phyloP scores from a whole-genome alignment of 345 rosid species.

The Fremontodendron californicum region DNA sequence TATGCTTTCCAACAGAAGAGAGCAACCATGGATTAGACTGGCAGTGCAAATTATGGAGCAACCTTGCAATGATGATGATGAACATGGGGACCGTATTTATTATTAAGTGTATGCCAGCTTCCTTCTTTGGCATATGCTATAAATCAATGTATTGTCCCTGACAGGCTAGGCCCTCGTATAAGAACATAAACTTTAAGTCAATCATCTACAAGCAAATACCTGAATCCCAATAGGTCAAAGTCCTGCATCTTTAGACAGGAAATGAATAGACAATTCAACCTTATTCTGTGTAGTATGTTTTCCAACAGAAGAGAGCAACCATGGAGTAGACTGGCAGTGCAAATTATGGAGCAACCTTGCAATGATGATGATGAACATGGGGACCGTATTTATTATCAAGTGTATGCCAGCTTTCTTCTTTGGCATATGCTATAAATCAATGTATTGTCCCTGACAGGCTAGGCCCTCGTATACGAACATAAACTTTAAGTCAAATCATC shows the following conservation, averaged over 20 bases:
- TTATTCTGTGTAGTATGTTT: neutral
- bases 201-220: constrained; percentile 44
- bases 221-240: too few species aligned
- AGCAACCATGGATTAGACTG: neutral
- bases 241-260: neutral
- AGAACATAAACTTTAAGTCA: too few species aligned
- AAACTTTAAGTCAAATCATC: too few species aligned
- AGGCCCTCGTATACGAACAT: too few species aligned
- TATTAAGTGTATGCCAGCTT: neutral
- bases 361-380: neutral
- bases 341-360: neutral
- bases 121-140: too few species aligned
- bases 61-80: neutral
- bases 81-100: neutral
- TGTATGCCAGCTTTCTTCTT: neutral
- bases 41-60: neutral
- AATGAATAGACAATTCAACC: neutral
- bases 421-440: too few species aligned
- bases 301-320: neutral
- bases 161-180: too few species aligned
- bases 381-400: neutral
- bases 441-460: too few species aligned
- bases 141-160: too few species aligned
- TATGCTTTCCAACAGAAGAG: neutral
- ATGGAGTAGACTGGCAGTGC: neutral